phyloP scores from a whole-genome alignment of 129 eudicot species.

The Dittrichia graveolens region DNA sequence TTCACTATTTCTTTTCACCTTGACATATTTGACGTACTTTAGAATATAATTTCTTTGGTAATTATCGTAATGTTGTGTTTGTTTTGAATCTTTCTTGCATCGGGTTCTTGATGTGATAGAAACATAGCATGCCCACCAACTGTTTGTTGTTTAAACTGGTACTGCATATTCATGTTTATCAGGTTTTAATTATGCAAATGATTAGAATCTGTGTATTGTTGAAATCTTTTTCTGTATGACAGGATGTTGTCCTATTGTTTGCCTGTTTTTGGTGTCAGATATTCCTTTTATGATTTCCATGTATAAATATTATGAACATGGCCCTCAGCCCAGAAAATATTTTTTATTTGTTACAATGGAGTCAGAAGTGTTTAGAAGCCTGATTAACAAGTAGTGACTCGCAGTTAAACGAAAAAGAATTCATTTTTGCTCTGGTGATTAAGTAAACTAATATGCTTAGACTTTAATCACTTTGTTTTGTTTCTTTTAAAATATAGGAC shows the following conservation, averaged over 20 bases:
- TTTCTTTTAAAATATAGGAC: background rate
- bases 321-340: background rate
- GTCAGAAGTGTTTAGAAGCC: constrained; percentile 6
- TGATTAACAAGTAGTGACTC: background rate
- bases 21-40: too few species aligned
- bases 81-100: background rate
- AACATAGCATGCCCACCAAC: constrained; percentile 26
- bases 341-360: background rate
- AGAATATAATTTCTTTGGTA: background rate
- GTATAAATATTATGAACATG: constrained; percentile 9
- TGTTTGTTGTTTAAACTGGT: constrained; percentile 2
- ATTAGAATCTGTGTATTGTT: background rate
- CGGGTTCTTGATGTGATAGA: background rate
- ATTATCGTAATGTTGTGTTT: background rate
- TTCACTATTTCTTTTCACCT: background rate
- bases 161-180: background rate
- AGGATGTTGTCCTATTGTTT: constrained; percentile 5
- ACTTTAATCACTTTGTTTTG: background rate
- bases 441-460: background rate
- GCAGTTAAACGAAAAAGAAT: background rate
- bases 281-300: background rate
- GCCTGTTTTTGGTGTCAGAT: constrained; percentile 12
- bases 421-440: background rate
- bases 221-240: constrained; percentile 5
- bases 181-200: background rate